A percentile compares a stretch with the other conserved stretches of the same genome.
These are phyloP conservation scores for Fraxinus ornus DNA, from an alignment of 305 asterid genomes.

Conservation along the genomic window DNA sequence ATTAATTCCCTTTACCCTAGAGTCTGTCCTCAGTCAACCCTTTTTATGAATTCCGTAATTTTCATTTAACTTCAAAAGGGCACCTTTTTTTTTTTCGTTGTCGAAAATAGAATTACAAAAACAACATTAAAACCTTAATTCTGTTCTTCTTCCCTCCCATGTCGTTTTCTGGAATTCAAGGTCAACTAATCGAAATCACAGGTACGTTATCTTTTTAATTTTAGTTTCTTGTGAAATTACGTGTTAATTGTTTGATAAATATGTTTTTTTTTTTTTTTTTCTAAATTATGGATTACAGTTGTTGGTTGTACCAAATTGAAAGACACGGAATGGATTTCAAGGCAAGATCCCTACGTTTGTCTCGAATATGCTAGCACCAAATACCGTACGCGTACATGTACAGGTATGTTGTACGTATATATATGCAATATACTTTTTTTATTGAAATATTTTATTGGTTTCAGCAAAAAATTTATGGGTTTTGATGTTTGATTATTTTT, in stretches of 20 bases:
- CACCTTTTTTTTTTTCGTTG: background rate
- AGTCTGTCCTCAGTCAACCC: background rate
- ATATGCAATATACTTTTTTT: background rate
- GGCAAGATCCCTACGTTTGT: slow-evolving; percentile 96
- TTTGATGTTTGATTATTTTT: background rate
- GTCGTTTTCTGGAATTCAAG: slow-evolving; percentile 82
- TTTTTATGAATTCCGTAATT: background rate
- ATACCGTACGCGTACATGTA: slow-evolving; percentile 80
- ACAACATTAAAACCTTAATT: slow-evolving; percentile 6
- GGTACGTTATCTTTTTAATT: slow-evolving; percentile 38
- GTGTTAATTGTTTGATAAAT: background rate
- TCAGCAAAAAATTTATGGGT: background rate
- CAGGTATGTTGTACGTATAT: slow-evolving; percentile 44
- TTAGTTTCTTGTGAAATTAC: background rate
- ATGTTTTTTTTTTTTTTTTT: background rate
- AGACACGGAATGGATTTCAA: slow-evolving; percentile 87
- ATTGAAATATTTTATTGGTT: background rate
- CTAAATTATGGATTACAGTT: slow-evolving; percentile 43
- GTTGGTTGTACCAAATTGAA: slow-evolving; percentile 77
- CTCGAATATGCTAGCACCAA: slow-evolving; percentile 76
- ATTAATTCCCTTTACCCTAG: too few relatives aligned
- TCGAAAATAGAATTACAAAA: background rate
- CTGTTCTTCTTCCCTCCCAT: slow-evolving; percentile 35
- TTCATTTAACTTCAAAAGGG: background rate
- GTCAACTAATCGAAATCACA: slow-evolving; percentile 80